phyloP scores from a whole-genome alignment of 1,139 yeast species.

The Debaryomycetaceae sp. region DNA sequence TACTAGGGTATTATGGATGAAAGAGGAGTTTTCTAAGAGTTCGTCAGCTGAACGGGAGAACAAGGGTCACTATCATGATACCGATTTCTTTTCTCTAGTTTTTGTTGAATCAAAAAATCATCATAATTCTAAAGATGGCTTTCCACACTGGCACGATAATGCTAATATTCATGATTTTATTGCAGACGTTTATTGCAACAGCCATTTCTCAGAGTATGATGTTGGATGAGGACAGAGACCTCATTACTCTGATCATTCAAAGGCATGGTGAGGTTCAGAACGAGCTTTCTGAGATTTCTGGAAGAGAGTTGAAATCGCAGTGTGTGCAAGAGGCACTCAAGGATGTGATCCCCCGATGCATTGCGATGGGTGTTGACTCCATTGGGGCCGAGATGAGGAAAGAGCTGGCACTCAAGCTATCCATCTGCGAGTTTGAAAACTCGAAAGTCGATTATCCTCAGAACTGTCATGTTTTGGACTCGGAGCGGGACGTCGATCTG shows the following conservation, averaged over 20 bases:
- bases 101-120: no score
- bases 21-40: no score
- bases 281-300: constrained; percentile 3
- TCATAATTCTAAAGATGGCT: no score
- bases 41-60: no score
- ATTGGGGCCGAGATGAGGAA: constrained; percentile 27
- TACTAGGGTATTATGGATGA: no score
- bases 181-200: neutral
- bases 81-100: no score
- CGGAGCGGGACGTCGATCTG: constrained; percentile 12
- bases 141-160: no score
- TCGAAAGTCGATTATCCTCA: constrained; percentile 36
- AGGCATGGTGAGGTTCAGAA: neutral
- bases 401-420: constrained; percentile 45
- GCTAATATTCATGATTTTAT: neutral
- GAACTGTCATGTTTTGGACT: constrained; percentile 19
- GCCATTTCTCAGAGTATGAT: neutral
- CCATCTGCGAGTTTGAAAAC: constrained; percentile 53
- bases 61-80: no score
- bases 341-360: constrained; percentile 25
- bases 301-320: constrained; percentile 6
- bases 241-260: neutral
- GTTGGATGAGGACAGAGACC: neutral
- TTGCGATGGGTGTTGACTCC: constrained; percentile 26
- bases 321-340: constrained; percentile 28